A percentile compares a stretch with the other conserved stretches of the same genome.
phyloP scores from a whole-genome alignment of 169 alveolate species.

The Perkinsus chesapeaki region DNA sequence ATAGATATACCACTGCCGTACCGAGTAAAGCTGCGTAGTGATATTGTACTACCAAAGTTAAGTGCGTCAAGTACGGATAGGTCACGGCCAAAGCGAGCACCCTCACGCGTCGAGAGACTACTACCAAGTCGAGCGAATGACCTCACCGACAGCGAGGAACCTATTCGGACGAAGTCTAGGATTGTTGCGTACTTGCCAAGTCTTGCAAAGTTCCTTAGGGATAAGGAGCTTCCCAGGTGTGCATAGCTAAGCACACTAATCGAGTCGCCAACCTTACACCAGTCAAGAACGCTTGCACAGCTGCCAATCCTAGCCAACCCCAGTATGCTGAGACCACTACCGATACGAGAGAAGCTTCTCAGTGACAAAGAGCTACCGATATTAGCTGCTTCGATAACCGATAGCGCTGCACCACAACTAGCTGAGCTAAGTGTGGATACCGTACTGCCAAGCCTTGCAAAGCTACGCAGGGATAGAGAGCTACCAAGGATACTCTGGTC shows the following conservation, averaged over 20 bases:
- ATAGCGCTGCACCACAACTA: background rate
- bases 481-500: background rate
- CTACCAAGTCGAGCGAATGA: background rate
- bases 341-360: background rate
- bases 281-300: background rate
- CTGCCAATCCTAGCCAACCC: slow-evolving; percentile 1
- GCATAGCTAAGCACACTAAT: background rate
- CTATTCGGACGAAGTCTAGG: background rate
- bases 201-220: background rate
- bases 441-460: background rate
- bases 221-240: background rate
- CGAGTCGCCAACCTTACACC: background rate
- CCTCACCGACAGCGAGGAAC: background rate
- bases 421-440: background rate
- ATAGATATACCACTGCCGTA: slow-evolving; percentile 1
- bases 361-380: background rate
- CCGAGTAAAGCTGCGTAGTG: background rate
- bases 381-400: background rate
- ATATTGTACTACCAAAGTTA: background rate
- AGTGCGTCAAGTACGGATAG: background rate
- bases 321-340: background rate
- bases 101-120: background rate
- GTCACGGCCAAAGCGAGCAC: background rate
- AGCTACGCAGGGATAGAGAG: background rate
- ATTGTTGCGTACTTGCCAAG: background rate